Base-by-base conservation (phyloP, 371 early-diverging fungal genomes). In the Saksenaea vasiformis region DNA sequence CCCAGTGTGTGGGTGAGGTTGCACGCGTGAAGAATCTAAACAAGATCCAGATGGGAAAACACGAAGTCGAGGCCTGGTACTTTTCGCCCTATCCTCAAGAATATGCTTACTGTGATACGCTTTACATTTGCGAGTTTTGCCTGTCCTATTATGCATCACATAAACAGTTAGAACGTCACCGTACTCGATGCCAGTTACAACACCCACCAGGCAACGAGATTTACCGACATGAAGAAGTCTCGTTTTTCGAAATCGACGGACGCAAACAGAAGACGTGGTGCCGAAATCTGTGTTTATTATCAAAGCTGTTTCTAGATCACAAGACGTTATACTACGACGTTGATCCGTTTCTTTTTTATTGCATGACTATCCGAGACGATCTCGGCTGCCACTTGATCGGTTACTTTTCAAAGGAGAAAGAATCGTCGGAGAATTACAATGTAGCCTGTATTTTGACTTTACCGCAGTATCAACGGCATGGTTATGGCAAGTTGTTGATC, bases 281-380 rank as follows among this genome's bases (percentile, higher is more conserved):
- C 69, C 85, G 95, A 57, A 96, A 97, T 69, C 75, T 97, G 34
- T 92, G 95, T 61, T 80, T 98, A 43, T 64, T 95, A 34, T 96
- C 97, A 53, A 99, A 99, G 71, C 84, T 97, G 67, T 99, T 99
- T 75, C 77, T 99, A 70, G 99, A 99, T 79, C 99, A 99, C 87
- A 99, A 99, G 76, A 98, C 99, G n/a, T 85, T 99, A 10, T 98
- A 96, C 74, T 99, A 98, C 74, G 99, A 99, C 73, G 96, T 99
- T 14, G 99, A 99, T 69, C 98, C 98, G 1, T 99, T 99, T 76
- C 71, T 99, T 67, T 99, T 98, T 75, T 99, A 99, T 76, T 88
- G 98, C 41, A 89, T 96, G 93, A 94, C 95, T 10, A 70, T 85
- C 60, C 79, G 86, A 31, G 95, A 96, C 67, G 89, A 87, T 37